A percentile compares a stretch with the other conserved stretches of the same genome.
phyloP scores from a whole-genome alignment of 176 grass and related monocot species.

The Luzula sylvatica region DNA sequence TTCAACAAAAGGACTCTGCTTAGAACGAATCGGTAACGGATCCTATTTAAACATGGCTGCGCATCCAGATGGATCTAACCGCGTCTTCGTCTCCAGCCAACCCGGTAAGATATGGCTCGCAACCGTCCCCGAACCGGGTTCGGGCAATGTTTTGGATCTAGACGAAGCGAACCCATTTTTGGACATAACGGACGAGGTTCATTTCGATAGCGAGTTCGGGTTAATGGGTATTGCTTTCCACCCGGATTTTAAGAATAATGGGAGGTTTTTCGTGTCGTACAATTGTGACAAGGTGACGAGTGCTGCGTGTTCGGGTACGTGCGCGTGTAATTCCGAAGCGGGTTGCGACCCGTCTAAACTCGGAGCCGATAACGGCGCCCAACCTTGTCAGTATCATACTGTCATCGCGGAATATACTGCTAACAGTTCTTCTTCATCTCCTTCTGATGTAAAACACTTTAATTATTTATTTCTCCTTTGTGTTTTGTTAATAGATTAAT shows the following conservation, averaged over 20 bases:
- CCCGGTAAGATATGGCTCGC: conserved; percentile 81
- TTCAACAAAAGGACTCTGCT: conserved; percentile 61
- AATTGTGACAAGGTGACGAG: conserved; percentile 56
- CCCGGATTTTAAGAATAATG: conserved; percentile 63
- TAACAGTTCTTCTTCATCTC: conserved; percentile 54
- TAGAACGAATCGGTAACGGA: conserved; percentile 79
- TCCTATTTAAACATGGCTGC: conserved; percentile 76
- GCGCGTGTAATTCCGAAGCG: conserved; percentile 79
- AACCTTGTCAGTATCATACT: conserved; percentile 75
- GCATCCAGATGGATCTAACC: conserved; percentile 86
- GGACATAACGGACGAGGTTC: conserved; percentile 80
- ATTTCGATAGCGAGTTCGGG: conserved; percentile 61
- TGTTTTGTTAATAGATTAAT: background rate
- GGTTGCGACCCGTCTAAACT: conserved; percentile 78
- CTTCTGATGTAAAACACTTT: conserved; percentile 71
- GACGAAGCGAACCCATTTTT: conserved; percentile 68
- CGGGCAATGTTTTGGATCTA: conserved; percentile 36
- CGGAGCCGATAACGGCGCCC: conserved; percentile 47
- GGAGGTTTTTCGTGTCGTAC: conserved; percentile 84
- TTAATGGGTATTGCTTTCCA: conserved; percentile 87
- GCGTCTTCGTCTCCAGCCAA: conserved; percentile 76
- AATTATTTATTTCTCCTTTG: too few relatives aligned
- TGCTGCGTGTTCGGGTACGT: conserved; percentile 48
- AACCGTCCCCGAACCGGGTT: conserved; percentile 64
- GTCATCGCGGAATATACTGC: conserved; percentile 70